phyloP scores from a whole-genome alignment of 345 rosid species.

The Nasturtium officinale region DNA sequence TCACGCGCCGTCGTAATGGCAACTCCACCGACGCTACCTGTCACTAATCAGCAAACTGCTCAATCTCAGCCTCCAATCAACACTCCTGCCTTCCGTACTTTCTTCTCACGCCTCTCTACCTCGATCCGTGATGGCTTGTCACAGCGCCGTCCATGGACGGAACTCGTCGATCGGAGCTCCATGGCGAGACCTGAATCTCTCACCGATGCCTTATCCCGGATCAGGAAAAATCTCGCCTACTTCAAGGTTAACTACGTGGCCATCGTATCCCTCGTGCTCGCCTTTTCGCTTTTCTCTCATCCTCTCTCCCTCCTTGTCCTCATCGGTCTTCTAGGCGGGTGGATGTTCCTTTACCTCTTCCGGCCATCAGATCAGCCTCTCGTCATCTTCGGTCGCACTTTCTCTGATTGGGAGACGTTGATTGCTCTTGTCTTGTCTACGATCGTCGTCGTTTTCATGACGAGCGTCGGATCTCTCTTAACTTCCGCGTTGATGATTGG shows the following conservation, averaged over 20 bases:
- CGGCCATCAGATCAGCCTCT: constrained; percentile 81
- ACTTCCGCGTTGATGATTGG: constrained; percentile 74
- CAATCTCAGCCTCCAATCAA: constrained; percentile 70
- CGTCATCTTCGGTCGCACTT: constrained; percentile 65
- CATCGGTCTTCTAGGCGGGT: constrained; percentile 57
- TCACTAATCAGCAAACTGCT: constrained; percentile 48
- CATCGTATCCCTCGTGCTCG: constrained; percentile 61
- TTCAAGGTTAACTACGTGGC: constrained; percentile 77
- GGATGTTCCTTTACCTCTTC: constrained; percentile 73
- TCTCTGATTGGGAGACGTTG: constrained; percentile 76
- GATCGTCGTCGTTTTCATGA: constrained; percentile 69
- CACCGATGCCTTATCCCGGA: constrained; percentile 71
- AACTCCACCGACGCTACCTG: constrained; percentile 56
- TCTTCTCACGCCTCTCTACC: constrained; percentile 68
- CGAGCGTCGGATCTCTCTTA: constrained; percentile 74
- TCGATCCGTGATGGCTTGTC: constrained; percentile 75
- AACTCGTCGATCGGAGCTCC: constrained; percentile 65
- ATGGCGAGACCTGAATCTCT: constrained; percentile 64
- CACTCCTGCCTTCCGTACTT: constrained; percentile 72
- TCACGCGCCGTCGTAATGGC: constrained; percentile 50
- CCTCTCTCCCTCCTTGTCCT: constrained; percentile 81
- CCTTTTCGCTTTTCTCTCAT: constrained; percentile 68
- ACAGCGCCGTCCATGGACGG: constrained; percentile 81
- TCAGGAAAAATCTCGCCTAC: constrained; percentile 62
- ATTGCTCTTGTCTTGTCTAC: constrained; percentile 58